Evolutionary conservation across 129 eudicot genomes (phyloP), one percentile per base, ranked within the genome.

Genomic region (Pseudognaphalium luteoalbum): DNA sequence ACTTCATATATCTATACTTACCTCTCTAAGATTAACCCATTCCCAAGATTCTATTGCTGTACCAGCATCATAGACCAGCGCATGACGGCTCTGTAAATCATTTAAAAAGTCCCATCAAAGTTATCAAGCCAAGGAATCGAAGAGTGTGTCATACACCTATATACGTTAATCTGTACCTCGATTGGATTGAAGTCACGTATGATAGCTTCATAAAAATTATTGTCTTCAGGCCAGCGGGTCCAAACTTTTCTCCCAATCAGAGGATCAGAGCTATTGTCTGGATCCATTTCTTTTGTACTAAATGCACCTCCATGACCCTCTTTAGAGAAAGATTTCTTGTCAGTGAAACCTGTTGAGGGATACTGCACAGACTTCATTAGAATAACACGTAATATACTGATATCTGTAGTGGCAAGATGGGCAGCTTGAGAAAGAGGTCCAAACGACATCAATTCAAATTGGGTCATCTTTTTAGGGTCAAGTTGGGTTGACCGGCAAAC

Each of bases 191-290:
- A 83, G 70, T 83, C 88, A 0, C 77, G 75, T 75, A 88, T 83
- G 41, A 86, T 78, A 81, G 93, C 93, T 80, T 85, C 93, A 42
- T 88, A 88, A 68, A 88, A 88, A 71, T 81, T 85, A 68, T 79
- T 85, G 67, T 88, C 93, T 75, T 81, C 86, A 11, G 93, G 93
- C 88, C 90, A 88, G 77, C 93, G 81, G 20, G 90, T 88, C 93
- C 93, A 88, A 64, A 88, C 90, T 69, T 83, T 88, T 78, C 81
- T 83, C 22, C 90, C 93, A 73, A 88, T 83, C 39, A 85, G 58
- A n/a, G 89, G 85, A 78, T 85, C 88, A 12, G 76, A 68, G 76
- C 79, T 44, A 14, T 10, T 44, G 52, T 39, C 47, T 39, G 47
- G 47, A 39, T 39, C 47, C 47, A 39, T 2, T 39, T 39, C 52